Conservation (phyloP, 352 stramenopile species). For the Phytophthora litchii region DNA sequence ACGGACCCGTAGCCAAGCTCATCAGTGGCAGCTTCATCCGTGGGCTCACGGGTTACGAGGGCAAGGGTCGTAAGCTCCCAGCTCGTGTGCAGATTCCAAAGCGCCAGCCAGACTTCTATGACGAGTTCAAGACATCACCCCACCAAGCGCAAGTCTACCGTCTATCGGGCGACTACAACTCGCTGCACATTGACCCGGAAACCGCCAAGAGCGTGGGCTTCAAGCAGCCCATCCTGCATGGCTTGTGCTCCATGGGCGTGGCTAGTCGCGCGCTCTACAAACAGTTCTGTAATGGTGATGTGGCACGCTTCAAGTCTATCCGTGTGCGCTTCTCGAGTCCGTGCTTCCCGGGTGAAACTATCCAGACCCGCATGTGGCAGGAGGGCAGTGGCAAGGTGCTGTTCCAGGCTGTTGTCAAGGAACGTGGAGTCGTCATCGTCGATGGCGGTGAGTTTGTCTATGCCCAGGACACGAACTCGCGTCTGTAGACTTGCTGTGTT, state of each 20-base stretch:
- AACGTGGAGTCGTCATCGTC: constrained; percentile 77
- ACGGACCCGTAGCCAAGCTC: constrained; percentile 69
- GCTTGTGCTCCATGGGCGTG: constrained; percentile 93
- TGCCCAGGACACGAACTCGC: constrained; percentile 18
- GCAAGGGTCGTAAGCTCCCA: constrained; percentile 66
- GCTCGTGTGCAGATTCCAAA: constrained; percentile 78
- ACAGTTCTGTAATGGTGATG: constrained; percentile 75
- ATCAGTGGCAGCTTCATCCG: constrained; percentile 85
- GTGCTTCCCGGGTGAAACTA: constrained; percentile 86
- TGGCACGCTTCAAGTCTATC: constrained; percentile 80
- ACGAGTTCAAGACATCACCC: constrained; percentile 70
- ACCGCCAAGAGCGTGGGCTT: constrained; percentile 81
- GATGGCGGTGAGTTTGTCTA: constrained; percentile 84
- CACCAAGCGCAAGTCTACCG: constrained; percentile 92
- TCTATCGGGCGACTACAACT: constrained; percentile 95
- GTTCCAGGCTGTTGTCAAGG: constrained; percentile 80
- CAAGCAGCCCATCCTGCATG: constrained; percentile 92
- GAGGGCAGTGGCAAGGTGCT: constrained; percentile 51
- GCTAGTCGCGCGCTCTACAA: constrained; percentile 81
- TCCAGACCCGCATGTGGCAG: constrained; percentile 88
- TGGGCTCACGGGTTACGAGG: constrained; percentile 77
- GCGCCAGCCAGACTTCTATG: constrained; percentile 64
- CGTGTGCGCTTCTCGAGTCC: constrained; percentile 89
- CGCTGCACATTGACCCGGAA: constrained; percentile 92
- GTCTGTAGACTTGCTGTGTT: constrained; percentile 25